Percentiles rank a stretch among this genome's conserved stretches.
phyloP scores from a whole-genome alignment of 2,329 filamentous ascomycete species.

The Nothophoma quercina region DNA sequence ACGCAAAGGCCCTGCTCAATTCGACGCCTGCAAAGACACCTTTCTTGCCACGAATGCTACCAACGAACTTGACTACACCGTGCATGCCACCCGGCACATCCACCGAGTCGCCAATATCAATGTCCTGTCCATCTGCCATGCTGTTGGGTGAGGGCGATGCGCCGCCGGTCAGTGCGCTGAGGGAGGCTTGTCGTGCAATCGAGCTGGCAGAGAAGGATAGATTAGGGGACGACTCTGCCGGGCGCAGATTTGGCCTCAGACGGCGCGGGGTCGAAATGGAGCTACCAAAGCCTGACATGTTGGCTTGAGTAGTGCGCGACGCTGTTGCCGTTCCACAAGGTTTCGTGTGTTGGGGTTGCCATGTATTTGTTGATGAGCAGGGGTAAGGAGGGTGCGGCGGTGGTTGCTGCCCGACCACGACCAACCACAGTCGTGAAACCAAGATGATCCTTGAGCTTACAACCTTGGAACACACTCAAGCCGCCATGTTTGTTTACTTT shows the following conservation, averaged over 20 bases:
- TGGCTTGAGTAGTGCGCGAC: constrained; percentile 11
- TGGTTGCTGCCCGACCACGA: constrained; percentile 7
- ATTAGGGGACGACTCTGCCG: constrained; percentile 54
- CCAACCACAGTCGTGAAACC: neutral
- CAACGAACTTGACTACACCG: constrained; percentile 88
- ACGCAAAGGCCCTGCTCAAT: constrained; percentile 79
- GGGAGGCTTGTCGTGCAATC: constrained; percentile 73
- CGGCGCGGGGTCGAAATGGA: constrained; percentile 20
- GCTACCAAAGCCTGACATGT: constrained; percentile 20
- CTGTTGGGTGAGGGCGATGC: constrained; percentile 52
- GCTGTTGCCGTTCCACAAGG: constrained; percentile 18
- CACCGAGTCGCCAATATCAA: constrained; percentile 82
- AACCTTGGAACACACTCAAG: neutral
- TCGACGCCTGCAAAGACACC: constrained; percentile 94
- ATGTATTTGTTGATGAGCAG: constrained; percentile 19
- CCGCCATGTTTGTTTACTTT: neutral
- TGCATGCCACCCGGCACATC: constrained; percentile 94
- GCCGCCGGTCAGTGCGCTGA: constrained; percentile 69
- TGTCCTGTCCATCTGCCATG: constrained; percentile 59
- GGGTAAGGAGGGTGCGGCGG: constrained; percentile 1
- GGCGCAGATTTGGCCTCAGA: constrained; percentile 48
- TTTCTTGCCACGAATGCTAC: constrained; percentile 84
- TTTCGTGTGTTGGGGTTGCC: constrained; percentile 8
- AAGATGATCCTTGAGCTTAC: neutral
- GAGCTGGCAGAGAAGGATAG: constrained; percentile 52